Conservation (phyloP, 1,284 basidiomycete genomes). For the Tremellales sp. region DNA sequence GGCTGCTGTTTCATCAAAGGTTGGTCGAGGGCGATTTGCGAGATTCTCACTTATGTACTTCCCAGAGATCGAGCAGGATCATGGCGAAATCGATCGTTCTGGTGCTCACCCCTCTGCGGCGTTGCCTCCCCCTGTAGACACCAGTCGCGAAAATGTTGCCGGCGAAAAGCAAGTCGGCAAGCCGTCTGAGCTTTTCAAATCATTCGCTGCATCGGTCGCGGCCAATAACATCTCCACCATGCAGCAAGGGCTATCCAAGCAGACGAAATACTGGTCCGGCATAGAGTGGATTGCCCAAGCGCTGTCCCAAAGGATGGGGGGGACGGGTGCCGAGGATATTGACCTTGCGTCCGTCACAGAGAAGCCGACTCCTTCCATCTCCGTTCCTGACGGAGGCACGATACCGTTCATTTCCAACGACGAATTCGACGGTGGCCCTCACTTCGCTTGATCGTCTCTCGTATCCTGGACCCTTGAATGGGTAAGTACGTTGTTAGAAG, state of each 20-base stretch:
- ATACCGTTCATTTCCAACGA: too few relatives aligned
- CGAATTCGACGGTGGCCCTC: too few relatives aligned
- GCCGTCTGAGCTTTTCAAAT: slow-evolving; percentile 15
- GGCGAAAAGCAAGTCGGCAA: background rate
- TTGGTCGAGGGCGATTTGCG: slow-evolving; percentile 2
- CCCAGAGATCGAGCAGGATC: slow-evolving; percentile 13
- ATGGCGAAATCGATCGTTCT: background rate
- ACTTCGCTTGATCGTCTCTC: too few relatives aligned
- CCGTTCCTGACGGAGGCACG: too few relatives aligned
- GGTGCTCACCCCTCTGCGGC: too few relatives aligned
- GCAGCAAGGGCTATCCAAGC: slow-evolving; percentile 19
- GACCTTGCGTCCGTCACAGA: slow-evolving; percentile 20
- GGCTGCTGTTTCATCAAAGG: slow-evolving; percentile 34
- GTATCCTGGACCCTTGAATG: too few relatives aligned
- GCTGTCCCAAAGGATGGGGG: slow-evolving; percentile 19
- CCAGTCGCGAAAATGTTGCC: too few relatives aligned
- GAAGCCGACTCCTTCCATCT: slow-evolving; percentile 2
- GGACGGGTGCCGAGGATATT: slow-evolving; percentile 14
- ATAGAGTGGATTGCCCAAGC: slow-evolving; percentile 21
- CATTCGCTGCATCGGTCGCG: slow-evolving; percentile 17
- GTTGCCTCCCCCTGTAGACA: too few relatives aligned
- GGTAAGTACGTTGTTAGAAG: too few relatives aligned
- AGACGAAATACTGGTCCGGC: slow-evolving; percentile 22
- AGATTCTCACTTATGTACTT: background rate
- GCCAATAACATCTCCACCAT: slow-evolving; percentile 15